Evolutionary conservation across 1,139 yeast genomes (phyloP).

Genomic region (Candida labiduridarum): DNA sequence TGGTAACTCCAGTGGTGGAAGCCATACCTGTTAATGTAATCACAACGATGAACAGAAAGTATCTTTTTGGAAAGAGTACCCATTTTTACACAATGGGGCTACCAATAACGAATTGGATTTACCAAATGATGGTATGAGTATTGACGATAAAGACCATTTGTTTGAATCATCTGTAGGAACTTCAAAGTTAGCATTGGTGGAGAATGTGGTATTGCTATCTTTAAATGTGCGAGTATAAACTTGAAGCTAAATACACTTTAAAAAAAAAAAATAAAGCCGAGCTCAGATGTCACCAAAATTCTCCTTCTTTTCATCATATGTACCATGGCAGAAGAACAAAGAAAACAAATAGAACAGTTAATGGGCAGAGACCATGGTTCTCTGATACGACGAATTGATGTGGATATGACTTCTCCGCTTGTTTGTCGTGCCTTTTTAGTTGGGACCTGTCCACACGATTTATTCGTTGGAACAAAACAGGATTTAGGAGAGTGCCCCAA

Average conservation of each 20-base stretch:
- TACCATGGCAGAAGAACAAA: constrained; percentile 68
- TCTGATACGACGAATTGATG: constrained; percentile 43
- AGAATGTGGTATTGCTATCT: constrained; percentile 26
- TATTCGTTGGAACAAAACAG: constrained; percentile 81
- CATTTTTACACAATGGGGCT: constrained; percentile 25
- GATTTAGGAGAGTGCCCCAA: constrained; percentile 82
- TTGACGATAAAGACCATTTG: constrained; percentile 8
- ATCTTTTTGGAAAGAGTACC: constrained; percentile 26
- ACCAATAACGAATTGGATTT: constrained; percentile 18
- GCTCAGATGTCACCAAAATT: too few species aligned
- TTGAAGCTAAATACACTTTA: constrained; percentile 20
- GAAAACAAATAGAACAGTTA: constrained; percentile 74
- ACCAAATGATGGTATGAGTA: constrained; percentile 19
- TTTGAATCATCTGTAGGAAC: neutral
- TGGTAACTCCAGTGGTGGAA: constrained; percentile 21
- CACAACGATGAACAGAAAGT: constrained; percentile 20
- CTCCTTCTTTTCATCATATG: too few species aligned
- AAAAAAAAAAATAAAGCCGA: too few species aligned
- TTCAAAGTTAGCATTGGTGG: constrained; percentile 18
- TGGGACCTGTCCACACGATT: constrained; percentile 87
- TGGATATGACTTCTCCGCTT: constrained; percentile 62
- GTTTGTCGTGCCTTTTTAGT: constrained; percentile 83
- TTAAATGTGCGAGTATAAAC: constrained; percentile 25
- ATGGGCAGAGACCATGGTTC: constrained; percentile 66
- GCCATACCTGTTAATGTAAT: constrained; percentile 27